Evolutionary conservation across 2,329 filamentous ascomycete genomes (phyloP).

Genomic region (Polychaeton citri): DNA sequence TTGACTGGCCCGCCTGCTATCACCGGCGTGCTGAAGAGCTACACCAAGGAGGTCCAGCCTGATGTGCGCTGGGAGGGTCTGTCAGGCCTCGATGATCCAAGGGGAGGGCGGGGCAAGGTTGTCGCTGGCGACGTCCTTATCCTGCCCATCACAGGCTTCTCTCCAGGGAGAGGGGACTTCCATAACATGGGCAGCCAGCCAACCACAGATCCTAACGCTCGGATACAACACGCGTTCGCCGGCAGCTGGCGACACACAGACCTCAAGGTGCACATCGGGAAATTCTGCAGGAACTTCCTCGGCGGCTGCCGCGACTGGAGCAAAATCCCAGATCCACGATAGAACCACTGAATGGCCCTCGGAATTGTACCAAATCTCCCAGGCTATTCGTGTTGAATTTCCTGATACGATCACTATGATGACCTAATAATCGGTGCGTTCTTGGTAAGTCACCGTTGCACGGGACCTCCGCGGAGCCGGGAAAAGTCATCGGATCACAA

Average conservation of each 20-base stretch:
- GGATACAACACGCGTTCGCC: conserved; percentile 3
- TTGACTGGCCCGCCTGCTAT: conserved; percentile 4
- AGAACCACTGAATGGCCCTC: neutral
- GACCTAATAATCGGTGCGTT: too few relatives aligned
- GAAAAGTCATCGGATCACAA: too few relatives aligned
- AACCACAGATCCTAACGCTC: neutral
- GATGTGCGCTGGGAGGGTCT: conserved; percentile 2
- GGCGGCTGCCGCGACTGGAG: conserved; percentile 4
- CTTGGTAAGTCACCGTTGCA: too few relatives aligned
- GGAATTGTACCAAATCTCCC: too few relatives aligned
- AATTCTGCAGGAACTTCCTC: conserved; percentile 3
- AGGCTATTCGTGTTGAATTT: too few relatives aligned
- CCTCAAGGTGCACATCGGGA: conserved; percentile 2
- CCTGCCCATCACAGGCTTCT: conserved; percentile 4
- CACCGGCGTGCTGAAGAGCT: conserved; percentile 2
- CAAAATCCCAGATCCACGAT: conserved; percentile 1
- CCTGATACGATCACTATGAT: too few relatives aligned
- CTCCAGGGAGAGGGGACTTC: conserved; percentile 2
- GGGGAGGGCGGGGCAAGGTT: conserved; percentile 1
- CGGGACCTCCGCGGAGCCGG: too few relatives aligned
- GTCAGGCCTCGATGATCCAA: neutral
- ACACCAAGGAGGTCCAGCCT: conserved; percentile 1
- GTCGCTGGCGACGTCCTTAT: conserved; percentile 3
- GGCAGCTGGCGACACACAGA: conserved; percentile 3
- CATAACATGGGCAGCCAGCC: conserved; percentile 5